Percentiles rank a stretch among this genome's conserved stretches.
phyloP scores from a whole-genome alignment of 2,329 filamentous ascomycete genomes.

The Alternaria ethzedia region DNA sequence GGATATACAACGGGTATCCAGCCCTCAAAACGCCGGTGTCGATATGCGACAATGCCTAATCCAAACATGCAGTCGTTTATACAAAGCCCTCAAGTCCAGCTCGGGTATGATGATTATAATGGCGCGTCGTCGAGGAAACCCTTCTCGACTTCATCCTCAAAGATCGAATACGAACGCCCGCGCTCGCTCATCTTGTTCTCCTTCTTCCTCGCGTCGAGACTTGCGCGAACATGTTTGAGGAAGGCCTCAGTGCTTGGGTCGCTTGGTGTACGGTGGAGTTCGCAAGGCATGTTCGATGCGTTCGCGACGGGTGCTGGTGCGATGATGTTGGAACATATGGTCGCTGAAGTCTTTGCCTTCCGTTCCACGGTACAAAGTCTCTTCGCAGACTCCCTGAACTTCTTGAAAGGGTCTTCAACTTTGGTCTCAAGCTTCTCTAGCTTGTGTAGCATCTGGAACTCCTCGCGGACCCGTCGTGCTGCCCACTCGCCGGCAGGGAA shows the following conservation, averaged over 20 bases:
- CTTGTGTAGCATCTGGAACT: conserved; percentile 5
- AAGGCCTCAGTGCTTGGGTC: conserved; percentile 13
- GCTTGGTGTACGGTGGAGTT: conserved; percentile 7
- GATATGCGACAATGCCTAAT: not conserved
- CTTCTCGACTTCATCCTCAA: conserved; percentile 17
- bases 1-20: not conserved
- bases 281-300: not conserved
- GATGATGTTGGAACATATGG: not conserved
- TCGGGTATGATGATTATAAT: conserved; percentile 1
- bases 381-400: not conserved
- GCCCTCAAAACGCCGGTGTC: not conserved
- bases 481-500: conserved; percentile 11
- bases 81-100: not conserved
- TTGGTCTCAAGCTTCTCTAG: not conserved
- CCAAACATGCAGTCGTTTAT: not conserved
- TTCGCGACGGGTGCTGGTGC: not conserved
- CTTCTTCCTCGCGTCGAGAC: conserved; percentile 16
- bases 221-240: conserved; percentile 19
- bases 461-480: not conserved
- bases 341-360: not conserved
- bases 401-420: not conserved
- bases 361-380: conserved; percentile 3
- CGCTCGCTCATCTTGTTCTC: not conserved
- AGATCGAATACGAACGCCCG: conserved; percentile 11
- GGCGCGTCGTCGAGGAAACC: conserved; percentile 17